These are phyloP conservation scores for Chloris gayana DNA, from an alignment of 176 grass and related monocot genomes.

Conservation along the genomic window DNA sequence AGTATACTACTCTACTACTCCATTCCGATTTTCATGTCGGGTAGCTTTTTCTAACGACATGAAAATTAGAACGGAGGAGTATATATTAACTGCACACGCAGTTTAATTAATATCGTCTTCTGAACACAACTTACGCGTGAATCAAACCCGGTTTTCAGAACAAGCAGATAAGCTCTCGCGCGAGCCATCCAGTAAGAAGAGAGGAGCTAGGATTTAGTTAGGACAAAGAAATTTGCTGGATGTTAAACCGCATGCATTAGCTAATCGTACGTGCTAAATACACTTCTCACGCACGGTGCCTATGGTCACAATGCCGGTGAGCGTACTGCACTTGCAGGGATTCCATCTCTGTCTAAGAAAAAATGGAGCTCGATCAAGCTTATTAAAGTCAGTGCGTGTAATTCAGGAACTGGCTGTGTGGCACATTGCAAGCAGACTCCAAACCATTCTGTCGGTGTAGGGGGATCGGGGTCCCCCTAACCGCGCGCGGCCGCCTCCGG, in stretches of 20 bases:
- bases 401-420: no score
- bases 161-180: background rate
- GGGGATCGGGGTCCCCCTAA: no score
- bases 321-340: background rate
- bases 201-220: background rate
- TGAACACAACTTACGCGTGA: background rate
- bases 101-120: background rate
- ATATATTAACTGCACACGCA: background rate
- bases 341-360: background rate
- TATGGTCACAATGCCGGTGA: background rate
- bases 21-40: no score
- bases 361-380: background rate
- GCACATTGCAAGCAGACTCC: background rate
- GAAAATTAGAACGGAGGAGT: no score
- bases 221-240: background rate
- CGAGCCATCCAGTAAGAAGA: background rate
- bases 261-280: no score
- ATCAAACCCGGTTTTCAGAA: no score
- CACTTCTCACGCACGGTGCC: no score
- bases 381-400: background rate
- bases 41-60: no score
- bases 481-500: no score
- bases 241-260: no score
- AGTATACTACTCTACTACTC: no score
- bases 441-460: no score